These are phyloP conservation scores for Phaffomyces opuntiae DNA, from an alignment of 805 yeast species.

Conservation along the genomic window DNA sequence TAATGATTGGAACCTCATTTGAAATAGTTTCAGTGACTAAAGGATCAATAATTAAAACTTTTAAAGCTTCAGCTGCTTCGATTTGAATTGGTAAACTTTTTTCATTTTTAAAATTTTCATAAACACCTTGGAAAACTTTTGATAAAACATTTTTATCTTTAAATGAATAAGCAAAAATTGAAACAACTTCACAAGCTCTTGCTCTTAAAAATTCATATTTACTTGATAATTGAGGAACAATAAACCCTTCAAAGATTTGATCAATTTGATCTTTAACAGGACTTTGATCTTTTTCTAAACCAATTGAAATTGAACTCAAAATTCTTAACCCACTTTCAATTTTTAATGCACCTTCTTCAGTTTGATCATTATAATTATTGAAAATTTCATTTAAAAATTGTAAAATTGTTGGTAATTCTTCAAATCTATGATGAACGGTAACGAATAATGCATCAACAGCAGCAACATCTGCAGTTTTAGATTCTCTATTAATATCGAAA, in stretches of 20 bases:
- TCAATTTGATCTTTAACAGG: conserved; percentile 61
- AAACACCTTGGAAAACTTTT: conserved; percentile 34
- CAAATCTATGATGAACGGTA: conserved; percentile 48
- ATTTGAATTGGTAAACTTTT: conserved; percentile 65
- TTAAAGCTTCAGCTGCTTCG: conserved; percentile 83
- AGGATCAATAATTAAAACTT: conserved; percentile 63
- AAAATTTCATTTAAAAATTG: conserved; percentile 49
- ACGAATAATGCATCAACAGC: conserved; percentile 69
- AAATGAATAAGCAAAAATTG: conserved; percentile 29
- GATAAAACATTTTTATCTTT: conserved; percentile 32
- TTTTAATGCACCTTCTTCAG: conserved; percentile 43
- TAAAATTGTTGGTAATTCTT: conserved; percentile 45
- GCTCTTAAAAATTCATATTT: conserved; percentile 66
- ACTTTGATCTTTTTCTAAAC: conserved; percentile 39
- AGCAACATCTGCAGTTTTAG: conserved; percentile 68
- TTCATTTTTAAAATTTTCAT: conserved; percentile 35
- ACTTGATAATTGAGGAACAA: conserved; percentile 67
- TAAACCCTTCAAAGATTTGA: conserved; percentile 51
- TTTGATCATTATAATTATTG: conserved; percentile 25
- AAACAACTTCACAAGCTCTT: conserved; percentile 58
- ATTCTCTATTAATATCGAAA: conserved; percentile 59
- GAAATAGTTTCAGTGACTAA: conserved; percentile 67
- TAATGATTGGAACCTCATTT: conserved; percentile 67
- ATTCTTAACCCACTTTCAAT: conserved; percentile 81
- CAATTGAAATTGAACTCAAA: conserved; percentile 60